Evolutionary conservation across 257 asterid species (phyloP), one percentile per base, ranked within the genome.

Genomic region (Marsdenia floribunda): DNA sequence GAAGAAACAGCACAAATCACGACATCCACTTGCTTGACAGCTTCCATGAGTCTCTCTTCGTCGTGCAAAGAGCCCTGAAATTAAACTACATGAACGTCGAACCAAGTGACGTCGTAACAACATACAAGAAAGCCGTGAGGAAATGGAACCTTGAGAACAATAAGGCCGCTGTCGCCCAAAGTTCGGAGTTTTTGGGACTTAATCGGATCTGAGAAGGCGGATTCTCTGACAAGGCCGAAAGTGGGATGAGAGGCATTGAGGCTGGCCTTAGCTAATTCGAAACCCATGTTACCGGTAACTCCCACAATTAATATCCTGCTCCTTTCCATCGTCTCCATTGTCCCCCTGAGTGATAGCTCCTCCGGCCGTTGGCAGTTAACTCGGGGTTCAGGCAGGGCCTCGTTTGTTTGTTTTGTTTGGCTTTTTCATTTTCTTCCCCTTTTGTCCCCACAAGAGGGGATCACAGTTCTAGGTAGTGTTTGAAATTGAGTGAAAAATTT

Each of bases 1-100:
- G 97, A 80, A 4, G 95, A 78, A 75, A 94, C 90, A 14, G 96
- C 89, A 77, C 91, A 94, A 75, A 94, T 94, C n/a, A 92, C 96
- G 7, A 90, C 80, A 79, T 92, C 97, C 18, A 90, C 97, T 81
- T 72, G 86, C 82, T 84, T 87, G 66, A 94, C 77, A 42, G 95
- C 91, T 80, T 86, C 86, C 42, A 83, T 9, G 46, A 92, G 82
- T 74, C 73, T 75, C 65, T 59, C 84, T 70, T 92, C 96, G 64
- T 92, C 97, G 84, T 87, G 87, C 89, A 94, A 60, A 55, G 97
- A 92, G 12, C 98, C 97, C 97, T 90, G 59, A 38, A 68, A 7
- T 65, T 64, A 35, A 21, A 35, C 10, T 6, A 38, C 44, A 33
- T 46, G 19, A 49, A 37, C 52, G 38, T 60, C 9, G 4, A 50